phyloP scores from a whole-genome alignment of 2,329 filamentous ascomycete genomes.

The Calycina herbarum region DNA sequence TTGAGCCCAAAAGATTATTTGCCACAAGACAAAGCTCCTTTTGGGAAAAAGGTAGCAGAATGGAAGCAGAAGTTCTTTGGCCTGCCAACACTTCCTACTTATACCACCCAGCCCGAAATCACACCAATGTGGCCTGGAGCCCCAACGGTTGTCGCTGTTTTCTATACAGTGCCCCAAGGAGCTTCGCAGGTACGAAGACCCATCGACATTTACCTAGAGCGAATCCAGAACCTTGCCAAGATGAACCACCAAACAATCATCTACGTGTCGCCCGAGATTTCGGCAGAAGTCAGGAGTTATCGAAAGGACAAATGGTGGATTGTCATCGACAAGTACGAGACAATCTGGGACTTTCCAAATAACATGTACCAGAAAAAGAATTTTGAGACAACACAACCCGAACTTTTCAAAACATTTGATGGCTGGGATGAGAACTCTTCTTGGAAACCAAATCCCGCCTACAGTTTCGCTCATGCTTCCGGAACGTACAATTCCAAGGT shows the following conservation, averaged over 20 bases:
- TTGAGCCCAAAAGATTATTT: conserved; percentile 1
- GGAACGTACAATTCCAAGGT: conserved; percentile 7
- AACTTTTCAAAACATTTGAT: conserved; percentile 6
- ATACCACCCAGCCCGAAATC: background rate
- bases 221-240: conserved; percentile 1
- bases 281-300: background rate
- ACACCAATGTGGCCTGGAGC: background rate
- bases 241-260: conserved; percentile 8
- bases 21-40: background rate
- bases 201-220: background rate
- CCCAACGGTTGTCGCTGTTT: conserved; percentile 5
- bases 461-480: background rate
- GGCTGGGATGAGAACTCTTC: background rate
- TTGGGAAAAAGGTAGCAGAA: conserved; percentile 7
- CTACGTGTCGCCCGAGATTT: background rate
- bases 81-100: background rate
- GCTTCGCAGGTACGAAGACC: background rate
- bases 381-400: background rate
- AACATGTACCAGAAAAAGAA: conserved; percentile 7
- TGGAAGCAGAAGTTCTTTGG: conserved; percentile 9
- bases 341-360: conserved; percentile 11
- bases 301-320: conserved; percentile 5
- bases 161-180: background rate
- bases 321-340: conserved; percentile 8
- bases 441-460: conserved; percentile 4